A percentile compares a stretch with the other conserved stretches of the same genome.
Evolutionary conservation across 2,329 filamentous ascomycete genomes (phyloP).

Genomic region (Zasmidium cellare): DNA sequence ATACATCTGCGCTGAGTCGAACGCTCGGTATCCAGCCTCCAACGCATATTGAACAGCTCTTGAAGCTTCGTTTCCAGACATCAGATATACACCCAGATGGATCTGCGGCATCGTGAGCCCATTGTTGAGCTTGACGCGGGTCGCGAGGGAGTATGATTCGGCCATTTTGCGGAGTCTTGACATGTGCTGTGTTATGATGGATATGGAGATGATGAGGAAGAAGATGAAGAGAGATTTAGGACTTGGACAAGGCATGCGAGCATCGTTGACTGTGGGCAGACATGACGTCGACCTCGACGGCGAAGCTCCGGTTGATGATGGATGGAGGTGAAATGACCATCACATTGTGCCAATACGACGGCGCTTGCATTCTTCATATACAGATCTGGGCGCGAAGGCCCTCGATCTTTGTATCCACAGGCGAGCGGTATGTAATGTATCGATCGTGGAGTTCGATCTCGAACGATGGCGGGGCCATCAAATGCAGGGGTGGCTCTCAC

Average conservation of each 20-base stretch:
- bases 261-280: not conserved
- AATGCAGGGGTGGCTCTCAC: not conserved
- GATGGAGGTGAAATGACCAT: not conserved
- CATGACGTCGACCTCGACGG: conserved; percentile 6
- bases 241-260: not conserved
- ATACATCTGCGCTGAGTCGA: conserved; percentile 66
- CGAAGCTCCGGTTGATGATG: not conserved
- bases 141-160: conserved; percentile 40
- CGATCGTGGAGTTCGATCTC: not conserved
- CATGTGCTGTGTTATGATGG: conserved; percentile 7
- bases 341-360: not conserved
- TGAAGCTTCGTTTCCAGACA: conserved; percentile 61
- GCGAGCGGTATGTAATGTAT: not conserved
- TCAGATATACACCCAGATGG: conserved; percentile 74
- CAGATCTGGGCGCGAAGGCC: not conserved
- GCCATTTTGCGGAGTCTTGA: conserved; percentile 22
- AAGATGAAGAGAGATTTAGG: not conserved
- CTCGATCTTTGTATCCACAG: not conserved
- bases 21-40: conserved; percentile 49
- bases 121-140: conserved; percentile 58
- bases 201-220: not conserved
- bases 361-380: not conserved
- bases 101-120: conserved; percentile 68
- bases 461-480: not conserved
- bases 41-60: conserved; percentile 50